Conservation (phyloP, 345 rosid genomes). For the Acer negundo region DNA sequence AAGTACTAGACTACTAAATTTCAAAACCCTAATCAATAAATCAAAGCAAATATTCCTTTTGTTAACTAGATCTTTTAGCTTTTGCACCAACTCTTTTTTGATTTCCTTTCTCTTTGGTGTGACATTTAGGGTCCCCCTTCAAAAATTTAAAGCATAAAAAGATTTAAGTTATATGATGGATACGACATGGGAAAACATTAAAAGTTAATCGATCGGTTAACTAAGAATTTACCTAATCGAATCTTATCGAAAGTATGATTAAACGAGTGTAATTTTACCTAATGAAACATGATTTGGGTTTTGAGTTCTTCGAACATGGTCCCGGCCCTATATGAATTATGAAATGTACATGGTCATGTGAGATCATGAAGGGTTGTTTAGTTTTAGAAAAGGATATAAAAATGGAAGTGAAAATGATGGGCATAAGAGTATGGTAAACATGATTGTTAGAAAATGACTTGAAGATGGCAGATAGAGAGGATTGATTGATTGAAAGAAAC, state of each 20-base stretch:
- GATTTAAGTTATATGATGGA: too few relatives aligned
- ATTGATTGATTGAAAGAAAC: background rate
- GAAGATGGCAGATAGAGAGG: background rate
- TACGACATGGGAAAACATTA: too few relatives aligned
- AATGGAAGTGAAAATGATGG: slow-evolving; percentile 13
- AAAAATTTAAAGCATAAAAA: background rate
- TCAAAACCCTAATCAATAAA: too few relatives aligned
- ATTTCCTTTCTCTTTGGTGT: background rate
- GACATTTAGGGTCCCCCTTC: background rate
- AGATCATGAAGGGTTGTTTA: background rate
- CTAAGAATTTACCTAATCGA: too few relatives aligned
- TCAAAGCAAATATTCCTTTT: slow-evolving; percentile 18
- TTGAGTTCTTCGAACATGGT: too few relatives aligned
- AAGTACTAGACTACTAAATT: too few relatives aligned
- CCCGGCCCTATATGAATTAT: background rate
- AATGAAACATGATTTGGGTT: too few relatives aligned
- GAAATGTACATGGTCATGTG: background rate
- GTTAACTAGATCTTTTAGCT: background rate
- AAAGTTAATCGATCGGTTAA: background rate
- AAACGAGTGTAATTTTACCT: too few relatives aligned
- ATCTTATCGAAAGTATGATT: too few relatives aligned
- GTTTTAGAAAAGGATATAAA: slow-evolving; percentile 8
- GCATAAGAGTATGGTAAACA: slow-evolving; percentile 10
- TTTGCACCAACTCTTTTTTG: background rate
- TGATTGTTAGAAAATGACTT: slow-evolving; percentile 12